These are phyloP conservation scores for Wickerhamomyces chambardii DNA, from an alignment of 805 yeast genomes.

Conservation along the genomic window DNA sequence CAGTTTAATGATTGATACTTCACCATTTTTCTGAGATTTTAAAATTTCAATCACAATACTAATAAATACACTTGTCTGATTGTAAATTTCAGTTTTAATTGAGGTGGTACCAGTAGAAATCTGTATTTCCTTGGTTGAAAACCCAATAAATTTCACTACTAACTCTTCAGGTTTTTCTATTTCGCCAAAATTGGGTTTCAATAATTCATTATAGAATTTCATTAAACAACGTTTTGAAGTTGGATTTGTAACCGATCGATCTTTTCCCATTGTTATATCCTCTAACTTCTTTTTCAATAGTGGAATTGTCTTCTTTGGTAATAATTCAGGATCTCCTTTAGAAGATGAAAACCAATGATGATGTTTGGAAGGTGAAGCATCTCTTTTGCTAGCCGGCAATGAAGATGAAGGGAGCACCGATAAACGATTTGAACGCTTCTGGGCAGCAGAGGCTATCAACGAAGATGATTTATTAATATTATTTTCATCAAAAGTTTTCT, in stretches of 20 bases:
- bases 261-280: slow-evolving; percentile 35
- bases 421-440: not conserved
- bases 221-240: slow-evolving; percentile 48
- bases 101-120: slow-evolving; percentile 13
- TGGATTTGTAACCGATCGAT: slow-evolving; percentile 28
- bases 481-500: too few relatives aligned
- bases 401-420: not conserved
- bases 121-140: slow-evolving; percentile 44
- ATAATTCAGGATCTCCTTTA: slow-evolving; percentile 22
- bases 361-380: slow-evolving; percentile 19
- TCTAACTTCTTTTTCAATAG: slow-evolving; percentile 32
- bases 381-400: slow-evolving; percentile 8
- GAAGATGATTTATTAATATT: too few relatives aligned
- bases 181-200: slow-evolving; percentile 34
- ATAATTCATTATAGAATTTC: slow-evolving; percentile 52
- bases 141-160: slow-evolving; percentile 41
- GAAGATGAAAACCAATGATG: slow-evolving; percentile 22
- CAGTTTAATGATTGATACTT: slow-evolving; percentile 31
- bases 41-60: slow-evolving; percentile 7
- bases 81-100: slow-evolving; percentile 8
- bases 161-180: slow-evolving; percentile 32
- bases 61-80: slow-evolving; percentile 12
- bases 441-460: too few relatives aligned
- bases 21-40: slow-evolving; percentile 17
- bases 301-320: slow-evolving; percentile 25